Base-by-base conservation (phyloP, 441 rosid species). In the Theobroma grandiflorum region DNA sequence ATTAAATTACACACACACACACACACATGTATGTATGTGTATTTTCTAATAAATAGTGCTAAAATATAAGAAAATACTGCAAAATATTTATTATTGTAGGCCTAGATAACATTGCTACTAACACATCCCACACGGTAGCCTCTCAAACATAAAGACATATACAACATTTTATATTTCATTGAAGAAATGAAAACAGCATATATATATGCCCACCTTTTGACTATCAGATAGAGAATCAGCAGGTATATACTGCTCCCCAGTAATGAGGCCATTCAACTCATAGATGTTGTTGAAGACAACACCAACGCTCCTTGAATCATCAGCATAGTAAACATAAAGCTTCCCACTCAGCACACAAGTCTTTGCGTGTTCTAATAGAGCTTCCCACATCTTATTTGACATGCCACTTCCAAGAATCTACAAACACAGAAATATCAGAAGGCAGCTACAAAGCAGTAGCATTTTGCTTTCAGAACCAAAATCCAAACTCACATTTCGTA, bases 371-470 rank as follows among this genome's bases (percentile, higher is more conserved):
- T 97, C 99, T 79, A 91, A 77, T 75, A 95, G 92, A 81, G 98
- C 96, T 0, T 97, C 99, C 99, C 99, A 97, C 99, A 97, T 97
- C 90, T 90, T 95, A 89, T 94, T 97, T 79, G 99, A 95, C 99
- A 97, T 97, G n/a, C 99, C 99, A 64, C 96, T 90, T 67, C 99
- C 99, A 76, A 97, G 96, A 90, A 91, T 92, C 99, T 97, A 87
- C 73, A 83, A 79, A 38, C 78, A 75, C 72, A 65, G 57, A 72
- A 10, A 76, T 10, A 76, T 87, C 68, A 91, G 83, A 69, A 78
- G 74, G 71, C 22, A 75, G 35, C 38, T n/a, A 66, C 66, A 81
- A 43, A 76, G 45, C 75, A 76, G 42, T 6, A 68, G 64, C 15
- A 20, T 26, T 66, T 71, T 49, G 53, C 76, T 40, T 76, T 47